Evolutionary conservation across 208 protist species (phyloP), one percentile per base, ranked within the genome.

Genomic region (Leishmania turanica): DNA sequence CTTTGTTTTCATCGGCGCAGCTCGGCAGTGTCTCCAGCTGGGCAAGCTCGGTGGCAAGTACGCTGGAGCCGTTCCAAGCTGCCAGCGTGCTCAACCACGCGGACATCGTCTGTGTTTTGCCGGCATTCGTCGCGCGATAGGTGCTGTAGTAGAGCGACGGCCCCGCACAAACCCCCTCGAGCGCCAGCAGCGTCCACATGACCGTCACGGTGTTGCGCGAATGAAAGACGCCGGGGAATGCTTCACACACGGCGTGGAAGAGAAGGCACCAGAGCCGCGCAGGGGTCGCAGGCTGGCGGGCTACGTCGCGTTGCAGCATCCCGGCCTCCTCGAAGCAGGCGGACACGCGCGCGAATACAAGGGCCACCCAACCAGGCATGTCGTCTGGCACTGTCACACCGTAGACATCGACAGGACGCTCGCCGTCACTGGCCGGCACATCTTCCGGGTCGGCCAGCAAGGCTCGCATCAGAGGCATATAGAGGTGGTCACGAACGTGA

Each of bases 201-300:
- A 87, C 87, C 24, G 89, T 86, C n/a, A 90, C 89, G 3, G 84
- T 85, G 76, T 74, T 87, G 72, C 88, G 87, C 1, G 84, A 79
- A 78, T 89, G 80, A 82, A 96, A 94, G 42, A 91, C 84, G 82
- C 89, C 79, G 15, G 90, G 90, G 60, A 96, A 93, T 0, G 84
- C 60, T 24, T 54, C 64, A 34, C 85, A 68, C 7, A 91, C 31
- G 17, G 66, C 47, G 24, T 40, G 17, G 66, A 90, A 89, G 21
- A 96, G 71, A 31, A 81, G 71, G 27, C 34, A 21, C 92, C 90
- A 94, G 7, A 96, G 77, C 3, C 54, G 72, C 1, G 84, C 78
- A 27, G 76, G 64, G 19, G 87, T 92, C 31, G 84, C 77, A 5
- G 90, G 90, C 19, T 84, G 83, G 2, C 74, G 78, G 6, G 53